These are phyloP conservation scores for Geotrichum reessii DNA, from an alignment of 1,139 yeast species.

Conservation along the genomic window DNA sequence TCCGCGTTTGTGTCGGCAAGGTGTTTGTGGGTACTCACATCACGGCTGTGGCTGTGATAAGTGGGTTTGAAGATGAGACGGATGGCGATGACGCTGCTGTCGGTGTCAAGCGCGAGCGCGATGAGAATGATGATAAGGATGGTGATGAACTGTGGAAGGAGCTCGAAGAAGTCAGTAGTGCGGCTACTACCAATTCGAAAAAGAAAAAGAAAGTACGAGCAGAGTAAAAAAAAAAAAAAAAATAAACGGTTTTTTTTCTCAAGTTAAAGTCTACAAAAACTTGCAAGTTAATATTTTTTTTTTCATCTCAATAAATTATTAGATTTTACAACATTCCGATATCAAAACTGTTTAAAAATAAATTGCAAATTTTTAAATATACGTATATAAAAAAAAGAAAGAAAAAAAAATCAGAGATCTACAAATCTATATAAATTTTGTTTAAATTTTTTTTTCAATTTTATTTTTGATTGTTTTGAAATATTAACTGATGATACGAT, in stretches of 20 bases:
- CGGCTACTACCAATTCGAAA: neutral
- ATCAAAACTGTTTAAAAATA: too few relatives aligned
- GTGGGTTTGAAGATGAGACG: conserved; percentile 24
- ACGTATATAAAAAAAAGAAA: too few relatives aligned
- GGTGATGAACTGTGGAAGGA: conserved; percentile 15
- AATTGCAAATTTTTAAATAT: too few relatives aligned
- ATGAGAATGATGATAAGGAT: conserved; percentile 14
- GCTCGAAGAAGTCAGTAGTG: conserved; percentile 13
- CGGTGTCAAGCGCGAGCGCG: conserved; percentile 3
- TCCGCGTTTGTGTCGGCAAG: conserved; percentile 45
- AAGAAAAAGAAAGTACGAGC: neutral
- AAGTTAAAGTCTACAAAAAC: neutral
- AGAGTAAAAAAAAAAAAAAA: neutral
- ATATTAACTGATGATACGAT: too few relatives aligned
- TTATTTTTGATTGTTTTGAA: too few relatives aligned
- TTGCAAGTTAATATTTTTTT: neutral
- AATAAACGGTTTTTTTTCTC: neutral
- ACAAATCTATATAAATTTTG: too few relatives aligned
- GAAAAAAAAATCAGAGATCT: too few relatives aligned
- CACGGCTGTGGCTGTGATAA: conserved; percentile 49
- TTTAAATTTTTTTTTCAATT: too few relatives aligned
- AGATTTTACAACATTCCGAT: too few relatives aligned
- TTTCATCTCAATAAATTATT: too few relatives aligned
- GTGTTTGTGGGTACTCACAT: conserved; percentile 73
- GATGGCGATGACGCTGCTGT: conserved; percentile 2